Conservation (phyloP, 2,329 filamentous ascomycete genomes). For the Parasarocladium wereldwijsianum region DNA sequence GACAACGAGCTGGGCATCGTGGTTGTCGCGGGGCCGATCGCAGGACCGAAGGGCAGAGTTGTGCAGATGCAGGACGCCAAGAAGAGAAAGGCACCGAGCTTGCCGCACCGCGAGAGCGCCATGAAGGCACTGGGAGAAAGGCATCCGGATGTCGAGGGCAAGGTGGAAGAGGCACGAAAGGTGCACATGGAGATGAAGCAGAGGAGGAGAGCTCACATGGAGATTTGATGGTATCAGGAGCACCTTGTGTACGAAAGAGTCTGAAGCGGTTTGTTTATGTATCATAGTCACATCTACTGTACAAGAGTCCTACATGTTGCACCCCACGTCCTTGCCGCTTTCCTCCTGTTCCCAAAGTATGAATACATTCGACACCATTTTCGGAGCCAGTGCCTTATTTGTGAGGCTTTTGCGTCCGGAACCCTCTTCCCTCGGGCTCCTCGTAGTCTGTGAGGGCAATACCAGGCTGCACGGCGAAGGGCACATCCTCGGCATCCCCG, state of each 20-base stretch:
- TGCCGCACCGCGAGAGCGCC: conserved; percentile 32
- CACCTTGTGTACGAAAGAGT: background rate
- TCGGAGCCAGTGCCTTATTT: background rate
- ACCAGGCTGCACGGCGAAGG: too few relatives aligned
- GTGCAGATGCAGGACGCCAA: conserved; percentile 82
- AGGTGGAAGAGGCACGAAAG: conserved; percentile 32
- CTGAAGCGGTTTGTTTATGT: conserved; percentile 5
- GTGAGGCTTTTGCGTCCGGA: conserved; percentile 29
- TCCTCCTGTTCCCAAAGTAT: background rate
- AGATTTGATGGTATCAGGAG: background rate
- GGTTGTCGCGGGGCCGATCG: conserved; percentile 73
- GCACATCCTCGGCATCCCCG: conserved; percentile 26
- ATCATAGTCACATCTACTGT: conserved; percentile 5
- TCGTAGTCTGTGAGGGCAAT: conserved; percentile 12
- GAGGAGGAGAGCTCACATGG: conserved; percentile 11
- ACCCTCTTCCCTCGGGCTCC: conserved; percentile 29
- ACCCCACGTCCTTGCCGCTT: background rate
- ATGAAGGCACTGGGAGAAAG: conserved; percentile 27
- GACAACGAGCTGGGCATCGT: conserved; percentile 79
- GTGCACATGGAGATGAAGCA: conserved; percentile 40
- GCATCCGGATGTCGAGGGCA: conserved; percentile 28
- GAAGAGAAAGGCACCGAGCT: conserved; percentile 55
- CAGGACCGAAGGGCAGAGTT: conserved; percentile 74
- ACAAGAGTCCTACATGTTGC: conserved; percentile 2
- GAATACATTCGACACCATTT: background rate